phyloP scores from a whole-genome alignment of 1,284 basidiomycete species.

The Ceratobasidium sp. region DNA sequence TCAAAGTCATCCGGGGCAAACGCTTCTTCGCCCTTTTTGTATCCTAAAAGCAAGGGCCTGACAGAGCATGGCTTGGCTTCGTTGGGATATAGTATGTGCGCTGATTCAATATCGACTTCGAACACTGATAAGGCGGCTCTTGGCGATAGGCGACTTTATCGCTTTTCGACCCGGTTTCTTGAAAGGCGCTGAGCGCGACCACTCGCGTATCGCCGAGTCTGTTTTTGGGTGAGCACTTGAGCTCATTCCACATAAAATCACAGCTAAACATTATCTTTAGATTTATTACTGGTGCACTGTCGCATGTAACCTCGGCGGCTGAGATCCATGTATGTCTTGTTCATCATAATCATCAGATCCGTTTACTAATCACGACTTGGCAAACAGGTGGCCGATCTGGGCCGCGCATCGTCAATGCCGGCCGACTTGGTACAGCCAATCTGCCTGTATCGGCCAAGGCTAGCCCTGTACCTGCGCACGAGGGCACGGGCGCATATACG shows the following conservation, averaged over 20 bases:
- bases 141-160: conserved; percentile 60
- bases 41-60: conserved; percentile 69
- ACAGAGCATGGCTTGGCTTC: conserved; percentile 72
- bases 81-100: conserved; percentile 59
- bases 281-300: conserved; percentile 52
- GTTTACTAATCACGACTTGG: not conserved
- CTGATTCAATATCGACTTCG: not conserved
- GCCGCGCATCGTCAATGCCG: conserved; percentile 56
- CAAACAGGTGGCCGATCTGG: conserved; percentile 55
- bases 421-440: conserved; percentile 55
- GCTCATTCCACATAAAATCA: too few relatives aligned
- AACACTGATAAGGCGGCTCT: not conserved
- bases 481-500: conserved; percentile 53
- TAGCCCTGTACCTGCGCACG: conserved; percentile 47
- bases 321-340: conserved; percentile 56
- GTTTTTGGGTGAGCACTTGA: conserved; percentile 53
- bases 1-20: conserved; percentile 42
- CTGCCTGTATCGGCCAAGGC: conserved; percentile 54
- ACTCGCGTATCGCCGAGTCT: conserved; percentile 54
- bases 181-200: conserved; percentile 48
- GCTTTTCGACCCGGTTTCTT: conserved; percentile 69
- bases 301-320: conserved; percentile 52
- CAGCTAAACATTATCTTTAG: too few relatives aligned
- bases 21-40: conserved; percentile 43
- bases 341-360: not conserved